A percentile compares a stretch with the other conserved stretches of the same genome.
phyloP scores from a whole-genome alignment of 108 stramenopile species.

The Schizochytrium sp. region DNA sequence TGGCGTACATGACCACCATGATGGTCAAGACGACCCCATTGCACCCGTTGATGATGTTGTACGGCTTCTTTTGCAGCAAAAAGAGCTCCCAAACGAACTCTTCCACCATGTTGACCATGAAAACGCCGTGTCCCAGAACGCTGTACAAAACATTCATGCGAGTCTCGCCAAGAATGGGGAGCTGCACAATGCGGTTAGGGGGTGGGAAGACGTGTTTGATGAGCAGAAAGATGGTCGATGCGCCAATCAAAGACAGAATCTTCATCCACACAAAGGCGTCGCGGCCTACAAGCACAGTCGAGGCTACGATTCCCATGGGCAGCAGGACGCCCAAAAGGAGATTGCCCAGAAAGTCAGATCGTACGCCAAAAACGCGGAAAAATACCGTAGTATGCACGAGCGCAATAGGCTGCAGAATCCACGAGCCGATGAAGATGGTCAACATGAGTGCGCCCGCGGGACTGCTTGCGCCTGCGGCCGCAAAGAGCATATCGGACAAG shows the following conservation, averaged over 20 bases:
- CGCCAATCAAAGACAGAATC: not conserved
- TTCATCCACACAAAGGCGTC: slow-evolving; percentile 5
- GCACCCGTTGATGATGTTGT: not conserved
- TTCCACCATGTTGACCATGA: not conserved
- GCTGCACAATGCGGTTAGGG: not conserved
- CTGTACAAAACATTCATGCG: not conserved
- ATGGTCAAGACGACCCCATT: not conserved
- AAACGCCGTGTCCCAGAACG: not conserved
- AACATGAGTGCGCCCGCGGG: not conserved
- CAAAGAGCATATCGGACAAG: not conserved
- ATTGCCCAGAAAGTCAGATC: not conserved
- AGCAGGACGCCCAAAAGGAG: not conserved
- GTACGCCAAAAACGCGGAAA: not conserved
- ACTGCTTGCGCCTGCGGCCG: not conserved
- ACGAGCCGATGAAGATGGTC: not conserved
- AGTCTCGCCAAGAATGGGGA: not conserved
- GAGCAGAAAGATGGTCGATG: not conserved
- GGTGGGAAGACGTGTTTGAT: not conserved
- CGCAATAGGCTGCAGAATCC: not conserved
- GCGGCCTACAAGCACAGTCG: not conserved
- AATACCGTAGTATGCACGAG: not conserved
- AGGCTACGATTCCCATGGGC: not conserved
- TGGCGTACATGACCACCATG: not conserved
- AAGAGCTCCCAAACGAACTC: not conserved
- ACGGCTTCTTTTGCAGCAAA: not conserved